Base-by-base conservation (phyloP, 768 basidiomycete genomes). In the Dentipellis sp. region DNA sequence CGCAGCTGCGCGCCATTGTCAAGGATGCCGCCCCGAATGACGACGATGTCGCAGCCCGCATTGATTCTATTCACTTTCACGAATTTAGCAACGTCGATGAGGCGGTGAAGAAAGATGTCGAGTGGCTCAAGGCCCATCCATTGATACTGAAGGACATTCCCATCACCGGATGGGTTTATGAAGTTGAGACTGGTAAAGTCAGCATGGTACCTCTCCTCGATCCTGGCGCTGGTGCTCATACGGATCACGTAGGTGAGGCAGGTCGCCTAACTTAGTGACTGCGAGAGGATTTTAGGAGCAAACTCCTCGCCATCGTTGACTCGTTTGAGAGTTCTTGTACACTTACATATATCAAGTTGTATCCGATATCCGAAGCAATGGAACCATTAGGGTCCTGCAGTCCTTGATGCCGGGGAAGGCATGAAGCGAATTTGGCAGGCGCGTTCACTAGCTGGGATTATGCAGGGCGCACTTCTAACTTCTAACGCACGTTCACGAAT, bases 91-190 rank as follows among this genome's bases (percentile, higher is more conserved):
- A 75, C 23, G 62, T 83, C 37, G 81, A 83, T 60, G 63, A 75
- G 60, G 77, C 77, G 49, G 78, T 86, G 50, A 77, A 75, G 65
- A 69, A 70, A 5, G 86, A 88, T 64, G 78, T 87, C 12, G 64
- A 74, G 39, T 84, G 75, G 62, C 64, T 89, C 65, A 75, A 78
- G 64, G 74, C 73, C 19, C 74, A 78, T 60, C 79, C 81, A 2
- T 74, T 86, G 29, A 67, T 88, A 35, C 66, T 83, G 52, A 67
- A 77, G 46, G 81, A 71, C 29, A 79, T 78, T 0, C 68, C 67
- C 49, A 71, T 87, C 35, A 82, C 79, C 7, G 86, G 84, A 1
- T 87, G 86, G 86, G 70, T 84, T 10, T 82, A 84, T 59, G 78
- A 84, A 58, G 80, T 86, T 35, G 75, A 75, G 58, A 80, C 76